Conservation (phyloP, 176 grass and related monocot species). For the maize (Zea mays) region Zm-B73-REFERENCE-NAM-5.0 NC_050097.1:6409001-6409500, state of each 20-base stretch:
- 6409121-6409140: neutral
- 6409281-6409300: neutral
- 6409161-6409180: constrained; percentile 21
- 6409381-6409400: neutral
- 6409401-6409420: no score
- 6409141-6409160: constrained; percentile 22
- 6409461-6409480: no score
- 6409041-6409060: constrained; percentile 4
- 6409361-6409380: neutral
- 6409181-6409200: neutral
- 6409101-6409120: constrained; percentile 34
- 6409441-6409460: neutral
- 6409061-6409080: constrained; percentile 34
- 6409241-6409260: neutral
- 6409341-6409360: neutral
- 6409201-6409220: constrained; percentile 3
- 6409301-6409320: neutral
- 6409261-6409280: constrained; percentile 17
- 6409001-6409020: constrained; percentile 40
- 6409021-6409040: neutral
- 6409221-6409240: neutral
- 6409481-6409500: neutral
- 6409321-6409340: constrained; percentile 15
- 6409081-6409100: constrained; percentile 29
- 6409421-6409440: neutral